phyloP scores from a whole-genome alignment of 2,329 filamentous ascomycete species.

The Colletotrichum sansevieriae region DNA sequence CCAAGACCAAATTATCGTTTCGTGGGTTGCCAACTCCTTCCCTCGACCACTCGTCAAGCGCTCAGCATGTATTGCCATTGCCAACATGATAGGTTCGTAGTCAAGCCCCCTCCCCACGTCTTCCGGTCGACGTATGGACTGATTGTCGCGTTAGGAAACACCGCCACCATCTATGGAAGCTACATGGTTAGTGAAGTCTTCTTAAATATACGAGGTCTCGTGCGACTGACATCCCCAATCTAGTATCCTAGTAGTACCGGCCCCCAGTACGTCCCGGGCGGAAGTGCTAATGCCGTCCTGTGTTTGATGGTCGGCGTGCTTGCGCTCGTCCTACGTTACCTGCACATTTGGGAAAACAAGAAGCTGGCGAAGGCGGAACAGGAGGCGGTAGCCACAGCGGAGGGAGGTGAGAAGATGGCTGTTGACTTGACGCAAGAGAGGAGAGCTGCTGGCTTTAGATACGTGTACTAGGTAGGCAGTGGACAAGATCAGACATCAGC shows the following conservation, averaged over 20 bases:
- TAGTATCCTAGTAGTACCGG: constrained; percentile 58
- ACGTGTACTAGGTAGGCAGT: constrained; percentile 45
- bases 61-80: constrained; percentile 74
- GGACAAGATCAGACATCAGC: too few species aligned
- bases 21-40: constrained; percentile 77
- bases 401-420: constrained; percentile 31
- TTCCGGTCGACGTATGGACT: not conserved
- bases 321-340: constrained; percentile 63
- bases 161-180: constrained; percentile 57
- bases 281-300: constrained; percentile 71
- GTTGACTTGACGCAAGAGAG: constrained; percentile 30
- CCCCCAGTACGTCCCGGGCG: constrained; percentile 63
- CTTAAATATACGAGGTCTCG: not conserved
- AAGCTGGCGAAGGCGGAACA: constrained; percentile 64
- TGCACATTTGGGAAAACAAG: constrained; percentile 72
- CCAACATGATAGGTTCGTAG: constrained; percentile 66
- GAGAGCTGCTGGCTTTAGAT: constrained; percentile 48
- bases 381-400: constrained; percentile 44
- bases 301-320: constrained; percentile 71
- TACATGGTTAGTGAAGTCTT: constrained; percentile 9
- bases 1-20: constrained; percentile 69
- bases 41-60: constrained; percentile 77
- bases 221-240: not conserved
- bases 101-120: not conserved
- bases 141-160: constrained; percentile 61